Base-by-base conservation (phyloP, 768 basidiomycete genomes). In the Lactarius evosmus region DNA sequence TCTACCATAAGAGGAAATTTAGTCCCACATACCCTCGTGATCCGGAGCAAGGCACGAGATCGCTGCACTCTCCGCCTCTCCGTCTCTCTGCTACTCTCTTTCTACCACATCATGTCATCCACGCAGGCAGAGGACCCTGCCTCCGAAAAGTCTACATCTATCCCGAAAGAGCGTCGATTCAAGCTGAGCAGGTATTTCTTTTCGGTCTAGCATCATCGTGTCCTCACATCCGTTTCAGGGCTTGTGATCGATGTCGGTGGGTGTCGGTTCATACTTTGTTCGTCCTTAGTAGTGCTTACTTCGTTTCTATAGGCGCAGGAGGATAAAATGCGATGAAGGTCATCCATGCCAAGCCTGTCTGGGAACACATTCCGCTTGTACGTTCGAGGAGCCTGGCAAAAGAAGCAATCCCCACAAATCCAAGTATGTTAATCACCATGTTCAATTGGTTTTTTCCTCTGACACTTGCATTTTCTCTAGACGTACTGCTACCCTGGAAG, bases 161-260 rank as follows among this genome's bases (percentile, higher is more conserved):
- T 75, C 41, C 78, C 89, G 62, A 93, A 91, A 75, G 91, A 93
- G 70, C 80, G 91, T 60, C 83, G 91, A 58, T 93, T 93, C 79
- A 93, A 93, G 78, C 77, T 93, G 62, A 91, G 88, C 83, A 88
- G 91, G 91, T 89, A 64, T 41, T 82, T 73, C 62, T 6, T 60
- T 54, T 68, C 33, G 46, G 53, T 58, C 25, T 41, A 50, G 46
- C 51, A 53, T 27, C 49, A 30, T 67, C 32, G n/a, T n/a, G 16
- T 55, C 56, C 29, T 52, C 61, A 30, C 14, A 50, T 69, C 52
- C 65, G 40, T n/a, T 62, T 36, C 67, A 93, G 91, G 73, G 91
- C 91, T 63, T 93, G 91, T 79, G 91, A 93, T 82, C 89, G 91
- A 65, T 93, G 91, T 79, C 85, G 91, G 90, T 93, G 78, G 81